Evolutionary conservation across 2,329 filamentous ascomycete genomes (phyloP), one percentile per base, ranked within the genome.

Genomic region (Trichoderma endophyticum): DNA sequence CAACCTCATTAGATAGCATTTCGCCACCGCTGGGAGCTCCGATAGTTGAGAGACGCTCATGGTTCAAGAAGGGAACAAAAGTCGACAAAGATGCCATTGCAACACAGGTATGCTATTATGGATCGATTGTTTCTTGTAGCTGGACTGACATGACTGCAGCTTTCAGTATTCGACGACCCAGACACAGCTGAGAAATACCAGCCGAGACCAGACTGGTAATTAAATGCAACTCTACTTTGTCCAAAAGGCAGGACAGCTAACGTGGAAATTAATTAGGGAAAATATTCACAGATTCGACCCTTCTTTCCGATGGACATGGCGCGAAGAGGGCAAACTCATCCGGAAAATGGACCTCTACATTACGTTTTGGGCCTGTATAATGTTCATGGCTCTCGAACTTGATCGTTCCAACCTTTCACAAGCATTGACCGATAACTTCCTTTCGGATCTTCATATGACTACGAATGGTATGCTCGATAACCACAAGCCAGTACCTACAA

Each of bases 241-340:
- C 26, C 2, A 11, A 21, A n/a, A 24, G 8, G 7, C 7, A 3
- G 18, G 15, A 43, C 12, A 8, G 12, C 11, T 18, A 18, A 57
- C 18, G 76, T 72, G 79, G 79, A 56, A 76, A 14, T 39, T 18
- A n/a, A 12, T 12, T 6, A 70, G 68, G 68, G 89, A 91, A 75
- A 87, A 88, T 3, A 79, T 83, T 9, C 88, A 90, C 77, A 83
- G 88, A 66, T 90, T 86, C 77, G 88, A 91, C 74, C 88, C 88
- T 0, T 77, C 82, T 1, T 87, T 86, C 61, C 80, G 84, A 63
- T 91, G 89, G 89, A 85, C 85, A 3, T 79, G 83, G 15, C 82
- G 84, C 57, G 89, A 91, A 75, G 89, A 90, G 78, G 84, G 82
- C 76, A 83, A 78, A 57, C 78, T 90, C 1, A 83, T 90, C 12